phyloP scores from a whole-genome alignment of 2,329 filamentous ascomycete species.

The Colletotrichum sp. region DNA sequence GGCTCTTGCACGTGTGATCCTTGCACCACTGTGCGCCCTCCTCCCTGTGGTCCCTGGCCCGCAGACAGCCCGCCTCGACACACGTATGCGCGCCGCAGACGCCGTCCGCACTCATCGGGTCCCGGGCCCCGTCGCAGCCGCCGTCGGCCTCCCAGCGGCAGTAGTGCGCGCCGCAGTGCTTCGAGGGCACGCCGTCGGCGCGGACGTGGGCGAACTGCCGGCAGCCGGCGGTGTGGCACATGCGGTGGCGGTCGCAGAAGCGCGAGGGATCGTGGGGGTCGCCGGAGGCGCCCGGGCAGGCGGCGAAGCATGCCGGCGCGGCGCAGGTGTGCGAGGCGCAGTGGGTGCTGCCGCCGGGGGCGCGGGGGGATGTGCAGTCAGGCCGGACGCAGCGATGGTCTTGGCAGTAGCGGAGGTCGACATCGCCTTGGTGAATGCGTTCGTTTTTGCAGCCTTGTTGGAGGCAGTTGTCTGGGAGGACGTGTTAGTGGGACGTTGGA shows the following conservation, averaged over 20 bases:
- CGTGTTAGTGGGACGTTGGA: neutral
- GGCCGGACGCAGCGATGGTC: slow-evolving; percentile 30
- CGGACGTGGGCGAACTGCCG: slow-evolving; percentile 28
- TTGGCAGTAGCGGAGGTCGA: slow-evolving; percentile 27
- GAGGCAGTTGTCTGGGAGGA: slow-evolving; percentile 30
- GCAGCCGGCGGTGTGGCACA: slow-evolving; percentile 26
- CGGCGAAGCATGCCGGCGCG: slow-evolving; percentile 25
- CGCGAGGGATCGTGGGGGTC: slow-evolving; percentile 19
- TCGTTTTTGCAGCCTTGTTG: slow-evolving; percentile 26
- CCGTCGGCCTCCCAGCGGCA: slow-evolving; percentile 25
- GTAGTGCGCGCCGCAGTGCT: slow-evolving; percentile 31
- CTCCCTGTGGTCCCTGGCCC: slow-evolving; percentile 9
- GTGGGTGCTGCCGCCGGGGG: slow-evolving; percentile 16
- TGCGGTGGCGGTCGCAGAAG: slow-evolving; percentile 33
- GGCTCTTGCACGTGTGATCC: slow-evolving; percentile 27
- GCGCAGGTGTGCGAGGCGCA: slow-evolving; percentile 33
- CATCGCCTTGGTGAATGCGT: slow-evolving; percentile 18
- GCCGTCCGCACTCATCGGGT: neutral
- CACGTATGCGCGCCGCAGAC: slow-evolving; percentile 26
- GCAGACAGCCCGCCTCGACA: slow-evolving; percentile 25
- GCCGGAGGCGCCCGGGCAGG: slow-evolving; percentile 21
- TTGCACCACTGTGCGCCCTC: slow-evolving; percentile 20
- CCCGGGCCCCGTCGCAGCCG: slow-evolving; percentile 28
- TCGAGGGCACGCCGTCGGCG: slow-evolving; percentile 25
- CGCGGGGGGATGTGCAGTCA: slow-evolving; percentile 22